These are phyloP conservation scores for Gymnopilus junonius DNA, from an alignment of 768 basidiomycete species.

Conservation along the genomic window DNA sequence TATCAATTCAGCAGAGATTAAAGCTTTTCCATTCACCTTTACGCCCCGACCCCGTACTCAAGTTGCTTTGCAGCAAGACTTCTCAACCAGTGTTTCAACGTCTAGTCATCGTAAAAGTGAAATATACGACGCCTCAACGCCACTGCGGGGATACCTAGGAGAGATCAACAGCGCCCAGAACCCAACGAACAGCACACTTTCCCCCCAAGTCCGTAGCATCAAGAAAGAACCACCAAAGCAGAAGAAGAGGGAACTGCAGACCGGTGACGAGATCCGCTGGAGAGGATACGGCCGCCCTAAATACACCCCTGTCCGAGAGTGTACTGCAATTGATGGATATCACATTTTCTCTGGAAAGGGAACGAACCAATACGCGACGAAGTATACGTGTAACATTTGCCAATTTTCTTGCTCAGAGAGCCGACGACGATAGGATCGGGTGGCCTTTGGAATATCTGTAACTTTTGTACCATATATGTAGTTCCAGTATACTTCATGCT, in stretches of 20 bases:
- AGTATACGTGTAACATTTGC: slow-evolving; percentile 12
- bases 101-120: neutral
- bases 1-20: neutral
- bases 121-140: neutral
- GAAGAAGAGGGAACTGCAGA: neutral
- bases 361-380: slow-evolving; percentile 13
- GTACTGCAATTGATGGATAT: slow-evolving; percentile 7
- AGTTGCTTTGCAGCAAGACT: no score
- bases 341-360: slow-evolving; percentile 15
- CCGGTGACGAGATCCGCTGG: slow-evolving; percentile 7
- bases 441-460: neutral
- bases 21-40: neutral
- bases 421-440: neutral
- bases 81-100: neutral
- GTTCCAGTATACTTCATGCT: no score
- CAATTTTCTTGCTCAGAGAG: slow-evolving; percentile 10
- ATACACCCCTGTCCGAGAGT: slow-evolving; percentile 9
- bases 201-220: neutral
- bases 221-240: neutral
- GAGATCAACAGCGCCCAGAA: neutral
- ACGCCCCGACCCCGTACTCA: neutral
- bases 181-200: neutral
- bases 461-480: neutral
- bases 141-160: neutral
- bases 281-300: slow-evolving; percentile 10